Evolutionary conservation across 495 filamentous ascomycete genomes (phyloP), one percentile per base, ranked within the genome.

Genomic region (Trypethelium eluteriae): DNA sequence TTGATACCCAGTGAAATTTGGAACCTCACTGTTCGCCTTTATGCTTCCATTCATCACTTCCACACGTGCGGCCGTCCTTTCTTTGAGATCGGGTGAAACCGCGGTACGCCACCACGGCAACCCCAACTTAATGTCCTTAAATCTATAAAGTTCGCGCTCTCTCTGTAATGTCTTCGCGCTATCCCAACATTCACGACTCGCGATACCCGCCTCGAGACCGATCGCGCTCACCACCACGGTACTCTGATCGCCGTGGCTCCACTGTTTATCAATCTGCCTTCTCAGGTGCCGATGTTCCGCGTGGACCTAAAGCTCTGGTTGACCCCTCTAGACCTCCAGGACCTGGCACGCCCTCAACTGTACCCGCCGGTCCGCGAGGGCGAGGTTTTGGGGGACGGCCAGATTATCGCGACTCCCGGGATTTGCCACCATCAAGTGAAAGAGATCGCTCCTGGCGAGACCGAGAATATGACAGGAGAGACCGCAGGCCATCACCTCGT

Each of bases 221-320:
- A 39, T 88, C 86, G 1, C 85, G 84, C 56, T 88, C 86, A 1
- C 85, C 85, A 16, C 74, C 74, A 64, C 72, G 78, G 65, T 84
- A 81, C 62, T 73, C 78, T 62, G 86, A 88, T 67, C 70, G 84
- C 36, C 71, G 79, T 18, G 50, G 74, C 10, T 76, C 77, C 3
- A 65, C 74, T 2, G 74, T 82, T 49, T 84, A 82, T 66, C 77
- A 78, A 62, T 81, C 82, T 59, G 75, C 62, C 25, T 34, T 63
- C 62, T 63, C 62, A 39, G 32, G 14, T 7, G 38, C 4, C 38
- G 62, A 77, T 32, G 80, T 82, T 61, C 75, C 79, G 34, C 79
- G 85, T 38, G 74, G 79, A 59, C 71, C 79, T 5, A 79, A 80
- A 67, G 77, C 64, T 14, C 71, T 69, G 32, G 70, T 70, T 66